These are phyloP conservation scores for Colletotrichum echinochloae DNA, from an alignment of 2,329 filamentous ascomycete genomes.

Conservation along the genomic window DNA sequence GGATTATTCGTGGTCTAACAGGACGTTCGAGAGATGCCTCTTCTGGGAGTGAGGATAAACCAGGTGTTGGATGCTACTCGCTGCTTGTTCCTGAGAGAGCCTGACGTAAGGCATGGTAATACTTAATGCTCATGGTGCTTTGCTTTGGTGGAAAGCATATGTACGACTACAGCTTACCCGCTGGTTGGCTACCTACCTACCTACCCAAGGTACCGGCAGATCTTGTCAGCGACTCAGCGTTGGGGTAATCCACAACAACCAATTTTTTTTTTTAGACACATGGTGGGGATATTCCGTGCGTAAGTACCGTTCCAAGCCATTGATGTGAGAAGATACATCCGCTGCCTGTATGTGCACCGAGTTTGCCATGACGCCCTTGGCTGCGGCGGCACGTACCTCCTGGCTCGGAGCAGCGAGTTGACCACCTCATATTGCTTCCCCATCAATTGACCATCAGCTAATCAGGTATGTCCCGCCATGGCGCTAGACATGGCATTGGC, in stretches of 20 bases:
- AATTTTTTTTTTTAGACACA: not conserved
- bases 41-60: not conserved
- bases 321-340: not conserved
- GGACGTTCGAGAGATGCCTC: not conserved
- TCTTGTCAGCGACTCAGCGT: not conserved
- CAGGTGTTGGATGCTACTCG: not conserved
- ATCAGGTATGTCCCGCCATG: slow-evolving; percentile 2
- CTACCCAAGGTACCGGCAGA: not conserved
- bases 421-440: slow-evolving; percentile 6
- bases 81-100: not conserved
- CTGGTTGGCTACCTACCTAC: not conserved
- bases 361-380: slow-evolving; percentile 14
- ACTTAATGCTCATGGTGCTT: not conserved
- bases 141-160: not conserved
- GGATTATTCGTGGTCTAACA: not conserved
- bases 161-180: not conserved
- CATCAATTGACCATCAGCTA: slow-evolving; percentile 2
- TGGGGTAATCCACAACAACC: slow-evolving; percentile 7
- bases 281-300: not conserved
- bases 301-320: not conserved
- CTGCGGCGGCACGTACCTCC: not conserved
- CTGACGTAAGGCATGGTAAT: not conserved
- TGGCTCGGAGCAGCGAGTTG: slow-evolving; percentile 2
- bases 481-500: not conserved
- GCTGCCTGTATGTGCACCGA: not conserved